These are phyloP conservation scores for Amanita pseudoporphyria DNA, from an alignment of 768 basidiomycete species.

Conservation along the genomic window DNA sequence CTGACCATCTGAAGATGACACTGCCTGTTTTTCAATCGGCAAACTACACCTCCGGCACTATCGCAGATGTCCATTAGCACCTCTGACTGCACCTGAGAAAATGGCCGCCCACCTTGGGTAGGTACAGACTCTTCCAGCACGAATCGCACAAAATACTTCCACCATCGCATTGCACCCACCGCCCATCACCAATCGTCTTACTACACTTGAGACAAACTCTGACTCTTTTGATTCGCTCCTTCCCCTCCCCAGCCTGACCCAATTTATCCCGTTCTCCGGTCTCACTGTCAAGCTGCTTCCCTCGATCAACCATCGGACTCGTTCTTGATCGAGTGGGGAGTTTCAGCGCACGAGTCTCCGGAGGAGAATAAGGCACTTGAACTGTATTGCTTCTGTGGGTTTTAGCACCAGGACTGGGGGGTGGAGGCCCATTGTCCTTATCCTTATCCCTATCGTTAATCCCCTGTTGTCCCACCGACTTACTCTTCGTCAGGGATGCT, in stretches of 20 bases:
- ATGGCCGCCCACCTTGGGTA: conserved; percentile 63
- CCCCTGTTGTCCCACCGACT: conserved; percentile 21
- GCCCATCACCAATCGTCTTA: conserved; percentile 62
- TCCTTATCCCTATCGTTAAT: conserved; percentile 1
- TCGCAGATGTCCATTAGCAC: conserved; percentile 4
- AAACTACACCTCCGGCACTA: conserved; percentile 83
- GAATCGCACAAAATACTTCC: conserved; percentile 73
- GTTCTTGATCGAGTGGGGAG: conserved; percentile 48
- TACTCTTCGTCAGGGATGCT: conserved; percentile 21
- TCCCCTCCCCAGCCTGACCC: conserved; percentile 15
- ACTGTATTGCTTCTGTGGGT: conserved; percentile 44
- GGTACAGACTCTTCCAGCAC: conserved; percentile 96
- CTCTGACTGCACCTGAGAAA: conserved; percentile 2
- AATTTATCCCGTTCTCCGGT: conserved; percentile 16
- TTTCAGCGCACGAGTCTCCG: conserved; percentile 40
- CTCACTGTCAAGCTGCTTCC: conserved; percentile 4
- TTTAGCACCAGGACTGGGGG: conserved; percentile 13
- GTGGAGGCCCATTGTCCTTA: neutral
- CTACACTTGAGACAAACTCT: conserved; percentile 61
- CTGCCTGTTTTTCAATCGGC: conserved; percentile 86
- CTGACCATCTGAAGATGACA: conserved; percentile 87
- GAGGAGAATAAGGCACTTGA: conserved; percentile 31
- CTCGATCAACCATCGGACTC: conserved; percentile 21
- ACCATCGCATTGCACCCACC: conserved; percentile 76
- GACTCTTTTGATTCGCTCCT: conserved; percentile 23